Percentiles rank a stretch among this genome's conserved stretches.
Conservation (phyloP, 2,329 filamentous ascomycete species). For the Aspergillus sp. region DNA sequence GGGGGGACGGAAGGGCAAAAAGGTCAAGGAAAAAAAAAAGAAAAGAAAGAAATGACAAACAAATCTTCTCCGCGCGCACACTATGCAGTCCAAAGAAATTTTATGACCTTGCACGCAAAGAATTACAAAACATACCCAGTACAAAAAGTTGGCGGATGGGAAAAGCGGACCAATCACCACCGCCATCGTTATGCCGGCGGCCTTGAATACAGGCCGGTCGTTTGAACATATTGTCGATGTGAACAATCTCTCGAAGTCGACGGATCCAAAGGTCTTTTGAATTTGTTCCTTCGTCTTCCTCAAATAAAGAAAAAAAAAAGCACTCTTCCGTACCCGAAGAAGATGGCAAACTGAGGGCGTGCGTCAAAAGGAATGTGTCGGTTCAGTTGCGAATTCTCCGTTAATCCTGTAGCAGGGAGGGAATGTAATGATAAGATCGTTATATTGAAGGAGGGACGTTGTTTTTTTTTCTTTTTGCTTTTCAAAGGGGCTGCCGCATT, state of each 20-base stretch:
- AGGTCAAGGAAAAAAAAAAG: neutral
- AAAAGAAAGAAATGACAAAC: slow-evolving; percentile 1
- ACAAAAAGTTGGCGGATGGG: slow-evolving; percentile 58
- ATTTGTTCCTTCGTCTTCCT: neutral
- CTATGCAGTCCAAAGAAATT: neutral
- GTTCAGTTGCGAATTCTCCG: slow-evolving; percentile 26
- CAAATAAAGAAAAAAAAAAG: slow-evolving; percentile 9
- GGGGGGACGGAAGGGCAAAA: neutral
- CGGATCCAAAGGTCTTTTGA: neutral
- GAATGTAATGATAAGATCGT: slow-evolving; percentile 30
- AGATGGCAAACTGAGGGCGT: slow-evolving; percentile 18
- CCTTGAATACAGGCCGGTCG: slow-evolving; percentile 33
- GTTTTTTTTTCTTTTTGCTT: neutral
- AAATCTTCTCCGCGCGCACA: neutral
- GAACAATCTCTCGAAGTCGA: neutral
- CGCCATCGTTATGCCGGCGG: slow-evolving; percentile 28
- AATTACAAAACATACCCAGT: slow-evolving; percentile 37
- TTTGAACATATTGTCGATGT: slow-evolving; percentile 31
- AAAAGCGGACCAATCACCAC: slow-evolving; percentile 48
- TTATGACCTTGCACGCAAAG: slow-evolving; percentile 18
- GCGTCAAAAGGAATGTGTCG: slow-evolving; percentile 25
- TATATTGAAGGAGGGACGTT: slow-evolving; percentile 18
- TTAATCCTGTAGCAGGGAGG: slow-evolving; percentile 27
- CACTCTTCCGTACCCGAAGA: slow-evolving; percentile 11
- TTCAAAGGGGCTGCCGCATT: slow-evolving; percentile 24